Conservation (phyloP, 495 filamentous ascomycete species). For the Diplogelasinospora grovesii region DNA sequence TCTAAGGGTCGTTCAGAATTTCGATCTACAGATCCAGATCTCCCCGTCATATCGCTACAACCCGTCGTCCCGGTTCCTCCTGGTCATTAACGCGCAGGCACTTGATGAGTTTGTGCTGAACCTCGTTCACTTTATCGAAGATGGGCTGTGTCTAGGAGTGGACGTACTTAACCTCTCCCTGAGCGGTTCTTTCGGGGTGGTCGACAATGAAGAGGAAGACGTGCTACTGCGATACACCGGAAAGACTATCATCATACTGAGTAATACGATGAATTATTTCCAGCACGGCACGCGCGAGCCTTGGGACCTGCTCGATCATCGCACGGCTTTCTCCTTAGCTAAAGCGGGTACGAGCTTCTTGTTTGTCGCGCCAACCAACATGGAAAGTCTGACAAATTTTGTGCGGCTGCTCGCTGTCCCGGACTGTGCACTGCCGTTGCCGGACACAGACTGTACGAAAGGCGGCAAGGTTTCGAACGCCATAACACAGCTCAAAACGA, state of each 20-base stretch:
- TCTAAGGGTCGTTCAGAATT: constrained; percentile 8
- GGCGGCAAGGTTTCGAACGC: not conserved
- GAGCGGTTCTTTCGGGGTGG: constrained; percentile 10
- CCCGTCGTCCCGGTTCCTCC: constrained; percentile 14
- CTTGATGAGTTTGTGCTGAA: constrained; percentile 16
- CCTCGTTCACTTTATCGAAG: constrained; percentile 12
- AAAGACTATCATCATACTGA: constrained; percentile 21
- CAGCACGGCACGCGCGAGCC: constrained; percentile 15
- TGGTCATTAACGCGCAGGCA: constrained; percentile 19
- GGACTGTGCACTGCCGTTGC: not conserved
- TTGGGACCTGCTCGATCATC: constrained; percentile 17
- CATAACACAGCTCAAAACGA: not conserved
- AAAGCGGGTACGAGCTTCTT: constrained; percentile 16
- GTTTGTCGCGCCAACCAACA: constrained; percentile 13
- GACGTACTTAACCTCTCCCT: constrained; percentile 26
- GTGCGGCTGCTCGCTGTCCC: constrained; percentile 7
- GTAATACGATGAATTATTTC: constrained; percentile 23
- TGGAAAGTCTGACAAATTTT: constrained; percentile 14
- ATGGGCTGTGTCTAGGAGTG: constrained; percentile 8
- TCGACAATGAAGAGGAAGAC: constrained; percentile 3
- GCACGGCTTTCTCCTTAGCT: constrained; percentile 7
- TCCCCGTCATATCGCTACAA: constrained; percentile 19
- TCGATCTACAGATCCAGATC: constrained; percentile 20
- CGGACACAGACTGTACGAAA: not conserved
- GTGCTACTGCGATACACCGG: constrained; percentile 15